phyloP scores from a whole-genome alignment of 1,284 basidiomycete species.

The Tremellales sp. region DNA sequence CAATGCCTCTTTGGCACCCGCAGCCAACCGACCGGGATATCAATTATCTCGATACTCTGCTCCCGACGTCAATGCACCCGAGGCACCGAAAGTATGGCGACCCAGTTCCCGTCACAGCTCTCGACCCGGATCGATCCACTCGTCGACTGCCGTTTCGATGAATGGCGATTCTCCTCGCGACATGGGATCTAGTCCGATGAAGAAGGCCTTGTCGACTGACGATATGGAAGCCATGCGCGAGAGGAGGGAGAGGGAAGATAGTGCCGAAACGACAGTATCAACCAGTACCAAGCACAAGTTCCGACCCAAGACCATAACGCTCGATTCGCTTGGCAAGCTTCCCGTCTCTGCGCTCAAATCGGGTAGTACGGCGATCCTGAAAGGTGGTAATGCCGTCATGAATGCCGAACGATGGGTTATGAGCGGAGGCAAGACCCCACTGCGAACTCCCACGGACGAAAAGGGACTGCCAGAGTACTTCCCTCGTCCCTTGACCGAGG shows the following conservation, averaged over 20 bases:
- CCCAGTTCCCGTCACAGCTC: constrained; percentile 16
- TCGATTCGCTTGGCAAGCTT: constrained; percentile 23
- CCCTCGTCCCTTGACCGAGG: constrained; percentile 40
- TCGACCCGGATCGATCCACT: constrained; percentile 29
- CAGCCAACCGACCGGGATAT: constrained; percentile 64
- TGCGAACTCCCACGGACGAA: constrained; percentile 31
- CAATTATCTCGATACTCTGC: constrained; percentile 58
- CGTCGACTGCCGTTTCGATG: constrained; percentile 26
- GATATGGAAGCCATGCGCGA: constrained; percentile 27
- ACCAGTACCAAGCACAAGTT: constrained; percentile 6
- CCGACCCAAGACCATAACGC: constrained; percentile 20
- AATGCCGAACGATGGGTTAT: constrained; percentile 41
- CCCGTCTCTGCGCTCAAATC: constrained; percentile 12
- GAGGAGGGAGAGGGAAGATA: constrained; percentile 2
- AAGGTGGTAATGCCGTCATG: constrained; percentile 26
- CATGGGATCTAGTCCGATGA: constrained; percentile 6
- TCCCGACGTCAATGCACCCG: constrained; percentile 10
- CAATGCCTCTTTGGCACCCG: constrained; percentile 59
- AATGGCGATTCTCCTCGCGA: constrained; percentile 20
- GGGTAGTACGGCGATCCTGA: constrained; percentile 27
- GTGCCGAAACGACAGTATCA: constrained; percentile 3
- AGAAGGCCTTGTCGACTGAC: constrained; percentile 28
- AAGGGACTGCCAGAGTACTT: constrained; percentile 43
- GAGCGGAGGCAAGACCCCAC: constrained; percentile 28
- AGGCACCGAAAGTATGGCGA: constrained; percentile 15